Evolutionary conservation across 352 stramenopile genomes (phyloP), one percentile per base, ranked within the genome.

Genomic region (Globisporangium nodosum): DNA sequence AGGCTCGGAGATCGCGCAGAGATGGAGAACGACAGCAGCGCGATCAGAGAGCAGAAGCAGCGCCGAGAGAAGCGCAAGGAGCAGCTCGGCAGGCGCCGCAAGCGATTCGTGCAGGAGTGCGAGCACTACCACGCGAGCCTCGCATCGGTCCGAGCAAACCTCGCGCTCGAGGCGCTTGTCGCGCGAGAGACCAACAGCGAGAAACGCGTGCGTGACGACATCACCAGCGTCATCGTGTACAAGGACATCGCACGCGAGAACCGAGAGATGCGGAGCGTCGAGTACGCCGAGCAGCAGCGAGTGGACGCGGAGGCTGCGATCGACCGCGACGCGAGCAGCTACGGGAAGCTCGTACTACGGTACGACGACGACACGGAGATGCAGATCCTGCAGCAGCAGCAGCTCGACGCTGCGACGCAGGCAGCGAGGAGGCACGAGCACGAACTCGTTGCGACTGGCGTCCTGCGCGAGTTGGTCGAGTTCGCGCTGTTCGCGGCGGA

Each of bases 201-300:
- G 24, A 64, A 65, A 12, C 70, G 73, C 0, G 52, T 81, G 1
- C 59, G 63, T 4, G 51, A 65, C 5, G 68, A 75, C 46, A 75
- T 85, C 46, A 60, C 64, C n/a, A 71, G 75, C 37, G 76, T 92
- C 31, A 39, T 87, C 7, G 49, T 73, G 11, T 94, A 87, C 75
- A 90, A 89, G 50, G 68, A 86, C 24, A 69, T 94, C 52, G 73
- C 70, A 40, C 61, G 58, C 0, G 80, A 87, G 62, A 94, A 94
- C 46, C 69, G 81, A 12, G 52, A 58, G 9, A 66, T 71, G 49
- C 78, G 81, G 8, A 64, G 74, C 35, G 59, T 66, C 55, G 66
- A 73, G 27, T 92, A 94, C 49, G 51, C 61, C 3, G 71, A 75
- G 15, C 81, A 88, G 30, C 60, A 74, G 12, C 66, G 79, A 39